Conservation (phyloP, 176 grass and related monocot species). For the Oryza meridionalis region DNA sequence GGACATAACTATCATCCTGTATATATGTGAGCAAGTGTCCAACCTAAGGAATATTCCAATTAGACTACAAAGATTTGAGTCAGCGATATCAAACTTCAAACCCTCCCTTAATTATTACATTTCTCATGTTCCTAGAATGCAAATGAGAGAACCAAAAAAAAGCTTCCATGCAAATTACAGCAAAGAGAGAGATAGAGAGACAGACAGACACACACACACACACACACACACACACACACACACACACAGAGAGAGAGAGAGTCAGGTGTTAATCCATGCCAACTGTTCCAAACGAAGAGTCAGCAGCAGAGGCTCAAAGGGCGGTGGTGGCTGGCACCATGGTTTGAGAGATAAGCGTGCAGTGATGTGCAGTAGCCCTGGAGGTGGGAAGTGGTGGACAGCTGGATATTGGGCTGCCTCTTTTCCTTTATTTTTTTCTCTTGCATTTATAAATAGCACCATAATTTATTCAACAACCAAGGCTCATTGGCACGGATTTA, state of each 20-base stretch:
- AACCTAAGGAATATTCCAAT: background rate
- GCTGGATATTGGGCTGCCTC: too few species aligned
- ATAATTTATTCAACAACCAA: background rate
- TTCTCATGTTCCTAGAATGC: conserved; percentile 1
- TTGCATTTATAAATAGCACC: too few species aligned
- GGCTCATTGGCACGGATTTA: background rate
- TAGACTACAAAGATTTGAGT: background rate
- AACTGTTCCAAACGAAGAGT: too few species aligned
- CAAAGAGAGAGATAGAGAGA: background rate
- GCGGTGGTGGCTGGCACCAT: too few species aligned
- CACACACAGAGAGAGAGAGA: too few species aligned
- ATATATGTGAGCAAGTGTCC: background rate
- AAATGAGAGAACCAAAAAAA: background rate
- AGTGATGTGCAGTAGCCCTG: too few species aligned
- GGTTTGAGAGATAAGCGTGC: too few species aligned
- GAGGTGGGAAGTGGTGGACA: too few species aligned
- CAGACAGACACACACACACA: too few species aligned
- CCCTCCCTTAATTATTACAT: background rate
- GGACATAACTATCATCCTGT: background rate
- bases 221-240: too few species aligned
- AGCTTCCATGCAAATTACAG: conserved; percentile 12
- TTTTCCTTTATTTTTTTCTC: too few species aligned
- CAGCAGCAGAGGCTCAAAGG: too few species aligned
- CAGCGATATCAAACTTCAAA: background rate
- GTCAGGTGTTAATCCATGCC: conserved; percentile 1